These are phyloP conservation scores for Viola pubescens DNA, from an alignment of 441 rosid species.

Conservation along the genomic window DNA sequence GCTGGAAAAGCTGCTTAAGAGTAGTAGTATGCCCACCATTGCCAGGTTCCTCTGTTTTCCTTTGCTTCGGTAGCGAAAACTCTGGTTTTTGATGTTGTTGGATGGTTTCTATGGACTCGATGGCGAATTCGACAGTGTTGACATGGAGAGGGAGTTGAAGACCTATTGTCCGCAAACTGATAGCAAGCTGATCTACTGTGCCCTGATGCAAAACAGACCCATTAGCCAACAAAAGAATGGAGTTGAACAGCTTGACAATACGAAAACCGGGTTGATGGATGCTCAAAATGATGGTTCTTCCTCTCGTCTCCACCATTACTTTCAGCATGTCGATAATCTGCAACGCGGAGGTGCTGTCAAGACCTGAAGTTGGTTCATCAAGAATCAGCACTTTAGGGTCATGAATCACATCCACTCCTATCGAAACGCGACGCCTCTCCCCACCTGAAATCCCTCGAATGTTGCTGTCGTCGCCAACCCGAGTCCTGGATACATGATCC, in stretches of 20 bases:
- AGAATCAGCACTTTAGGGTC: conserved; percentile 83
- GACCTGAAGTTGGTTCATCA: conserved; percentile 96
- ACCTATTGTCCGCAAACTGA: conserved; percentile 33
- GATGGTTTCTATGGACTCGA: conserved; percentile 65
- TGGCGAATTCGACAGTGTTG: conserved; percentile 71
- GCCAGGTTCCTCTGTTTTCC: conserved; percentile 30
- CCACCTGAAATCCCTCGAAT: conserved; percentile 93
- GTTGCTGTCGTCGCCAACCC: conserved; percentile 67
- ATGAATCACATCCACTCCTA: conserved; percentile 84
- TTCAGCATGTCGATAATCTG: conserved; percentile 82
- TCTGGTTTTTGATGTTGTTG: conserved; percentile 25
- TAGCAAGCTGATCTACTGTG: conserved; percentile 58
- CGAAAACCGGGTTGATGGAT: conserved; percentile 94
- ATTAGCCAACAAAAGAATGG: conserved; percentile 61
- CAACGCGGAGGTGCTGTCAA: conserved; percentile 75
- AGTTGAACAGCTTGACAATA: conserved; percentile 69
- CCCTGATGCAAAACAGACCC: conserved; percentile 82
- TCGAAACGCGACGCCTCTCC: conserved; percentile 85
- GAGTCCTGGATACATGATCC: conserved; percentile 48
- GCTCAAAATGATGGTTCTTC: conserved; percentile 62
- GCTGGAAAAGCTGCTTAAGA: conserved; percentile 78
- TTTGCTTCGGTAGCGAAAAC: conserved; percentile 20
- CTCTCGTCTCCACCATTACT: conserved; percentile 75
- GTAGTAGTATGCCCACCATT: conserved; percentile 50
- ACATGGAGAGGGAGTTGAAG: conserved; percentile 61